Evolutionary conservation across 2,329 filamentous ascomycete genomes (phyloP), one percentile per base, ranked within the genome.

Genomic region (Colletotrichum cordylinicola): DNA sequence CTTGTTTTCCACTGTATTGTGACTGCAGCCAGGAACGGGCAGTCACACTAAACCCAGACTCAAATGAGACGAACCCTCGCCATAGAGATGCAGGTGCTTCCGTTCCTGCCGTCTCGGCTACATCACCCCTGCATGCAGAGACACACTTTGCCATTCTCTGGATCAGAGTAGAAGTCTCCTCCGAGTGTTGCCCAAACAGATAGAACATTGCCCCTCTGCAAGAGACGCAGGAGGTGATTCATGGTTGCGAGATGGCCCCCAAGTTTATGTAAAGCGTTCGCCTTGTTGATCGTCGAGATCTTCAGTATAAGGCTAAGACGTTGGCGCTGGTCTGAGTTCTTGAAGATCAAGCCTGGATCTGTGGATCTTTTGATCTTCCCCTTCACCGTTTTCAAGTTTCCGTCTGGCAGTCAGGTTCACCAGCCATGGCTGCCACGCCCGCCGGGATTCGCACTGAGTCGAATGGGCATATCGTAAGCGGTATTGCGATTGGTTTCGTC

Each of bases 401-500:
- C 9, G 15, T 4, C 8, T 15, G 15, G n/a, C 43, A 21, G 24
- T 21, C 21, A 70, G 8, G 21, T 15, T 3, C 2, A 27, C 8
- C 13, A 52, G 16, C 16, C n/a, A 74, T 74, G 64, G 48, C 43
- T 3, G 6, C 31, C 9, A 10, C 12, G 8, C 29, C 16, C 15
- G 12, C 48, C n/a, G 67, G 33, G 33, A 77, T 79, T 48, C 74
- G 70, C 13, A 78, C 74, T 35, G 78, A 80, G 70, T 77, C 78
- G 16, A 75, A 78, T 39, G 76, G 70, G n/a, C 75, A 70, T n/a
- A 48, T 79, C n/a, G 78, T 80, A 2, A 75, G 74, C 61, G 77
- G 78, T 9, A 71, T 81, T 27, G 78, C 79, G 12, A 69, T 80
- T 6, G 77, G 77, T 6, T 80, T 81, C 67, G 70, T 77, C 10